Evolutionary conservation across 2,329 filamentous ascomycete species (phyloP), one percentile per base, ranked within the genome.

Genomic region (Penicillium occitanis): DNA sequence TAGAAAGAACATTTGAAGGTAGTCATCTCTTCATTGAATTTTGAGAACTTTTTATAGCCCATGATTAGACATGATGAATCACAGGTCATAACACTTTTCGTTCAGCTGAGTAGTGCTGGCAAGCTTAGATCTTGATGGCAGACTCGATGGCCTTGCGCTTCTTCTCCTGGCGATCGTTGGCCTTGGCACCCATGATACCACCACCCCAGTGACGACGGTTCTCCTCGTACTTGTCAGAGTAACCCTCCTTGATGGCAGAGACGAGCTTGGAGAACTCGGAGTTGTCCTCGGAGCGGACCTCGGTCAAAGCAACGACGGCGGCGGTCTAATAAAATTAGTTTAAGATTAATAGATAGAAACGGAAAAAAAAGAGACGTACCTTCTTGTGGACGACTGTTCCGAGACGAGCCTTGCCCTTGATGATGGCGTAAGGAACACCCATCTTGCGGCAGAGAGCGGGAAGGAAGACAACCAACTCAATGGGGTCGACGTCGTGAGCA

Each of bases 381-480:
- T 99, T 99, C 91, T 99, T 97, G 91, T 99, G 94, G 73, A 99
- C 94, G 75, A 99, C 94, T 69, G 95, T 98, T 76, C 95, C 95
- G 77, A 99, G 92, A 85, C 95, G 90, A 74, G 95, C 95, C 91
- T 99, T 99, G 86, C 95, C 95, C 92, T 99, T 99, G 81, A 99
- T 89, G 76, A 99, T 98, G 80, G 93, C 95, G 83, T 98, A 99
- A 72, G 96, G 95, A 76, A 97, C 90, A 85, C 96, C 96, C 94
- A 99, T 99, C 92, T 99, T 99, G 85, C 94, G 91, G 92, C 95
- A 99, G 75, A 99, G 91, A 78, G 95, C 93, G 74, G 95, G 95
- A 71, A 99, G 89, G 91, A 97, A 99, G 84, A 99, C 92, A 78
- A 99, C 96, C 76, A 99, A 86, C 89, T 99, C 95, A 80, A 99